These are phyloP conservation scores for Zanthoxylum bungeanum DNA, from an alignment of 345 rosid species.

Conservation along the genomic window DNA sequence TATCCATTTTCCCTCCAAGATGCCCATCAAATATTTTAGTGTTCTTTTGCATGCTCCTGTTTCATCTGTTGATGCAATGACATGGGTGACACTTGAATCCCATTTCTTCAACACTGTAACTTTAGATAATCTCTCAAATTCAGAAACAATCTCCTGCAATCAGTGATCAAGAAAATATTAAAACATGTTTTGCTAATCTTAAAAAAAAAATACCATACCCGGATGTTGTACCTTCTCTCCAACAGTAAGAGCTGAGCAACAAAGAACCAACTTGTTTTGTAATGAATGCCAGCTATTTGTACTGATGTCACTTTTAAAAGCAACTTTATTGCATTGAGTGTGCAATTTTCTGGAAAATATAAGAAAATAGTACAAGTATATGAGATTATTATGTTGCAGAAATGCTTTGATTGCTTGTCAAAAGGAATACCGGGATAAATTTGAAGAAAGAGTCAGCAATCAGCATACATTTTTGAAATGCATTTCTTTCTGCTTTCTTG, in stretches of 20 bases:
- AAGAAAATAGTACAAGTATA: not conserved
- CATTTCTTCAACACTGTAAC: slow-evolving; percentile 55
- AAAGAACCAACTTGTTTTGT: slow-evolving; percentile 51
- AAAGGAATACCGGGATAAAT: slow-evolving; percentile 6
- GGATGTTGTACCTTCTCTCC: slow-evolving; percentile 55
- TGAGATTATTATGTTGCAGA: not conserved
- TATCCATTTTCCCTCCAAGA: slow-evolving; percentile 94
- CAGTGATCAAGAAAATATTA: slow-evolving; percentile 13
- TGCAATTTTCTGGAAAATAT: slow-evolving; percentile 36
- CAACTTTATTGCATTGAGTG: slow-evolving; percentile 29
- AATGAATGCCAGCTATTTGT: slow-evolving; percentile 30
- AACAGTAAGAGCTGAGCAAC: slow-evolving; percentile 76
- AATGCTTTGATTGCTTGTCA: not conserved
- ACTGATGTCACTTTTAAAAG: slow-evolving; percentile 17
- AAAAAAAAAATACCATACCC: not conserved
- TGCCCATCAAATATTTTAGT: slow-evolving; percentile 71
- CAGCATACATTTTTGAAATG: slow-evolving; percentile 43
- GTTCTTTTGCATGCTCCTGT: slow-evolving; percentile 91
- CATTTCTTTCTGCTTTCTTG: slow-evolving; percentile 30
- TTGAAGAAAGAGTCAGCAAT: slow-evolving; percentile 8
- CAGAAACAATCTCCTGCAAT: slow-evolving; percentile 60
- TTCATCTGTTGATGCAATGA: slow-evolving; percentile 76
- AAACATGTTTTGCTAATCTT: slow-evolving; percentile 4
- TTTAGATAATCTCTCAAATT: slow-evolving; percentile 54
- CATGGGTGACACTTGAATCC: slow-evolving; percentile 68